Evolutionary conservation across 2,329 filamentous ascomycete genomes (phyloP).

Genomic region (Stemphylium lycopersici): DNA sequence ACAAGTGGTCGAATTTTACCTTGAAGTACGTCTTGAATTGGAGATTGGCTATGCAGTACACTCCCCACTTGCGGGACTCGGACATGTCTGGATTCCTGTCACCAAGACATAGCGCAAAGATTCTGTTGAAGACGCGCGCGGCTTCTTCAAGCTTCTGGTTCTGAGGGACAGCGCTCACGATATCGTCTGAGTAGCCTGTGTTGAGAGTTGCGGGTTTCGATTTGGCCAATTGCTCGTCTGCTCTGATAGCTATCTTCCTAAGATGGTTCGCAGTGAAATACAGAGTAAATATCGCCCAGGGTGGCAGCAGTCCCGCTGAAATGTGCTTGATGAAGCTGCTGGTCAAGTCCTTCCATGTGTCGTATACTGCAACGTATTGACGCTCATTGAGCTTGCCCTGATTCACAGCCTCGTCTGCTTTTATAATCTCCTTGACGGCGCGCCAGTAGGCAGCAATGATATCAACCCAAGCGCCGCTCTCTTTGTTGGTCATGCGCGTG

Average conservation of each 20-base stretch:
- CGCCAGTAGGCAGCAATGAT: conserved; percentile 87
- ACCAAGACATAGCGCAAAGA: conserved; percentile 87
- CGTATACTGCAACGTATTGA: conserved; percentile 85
- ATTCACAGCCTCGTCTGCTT: conserved; percentile 63
- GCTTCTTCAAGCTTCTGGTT: conserved; percentile 90
- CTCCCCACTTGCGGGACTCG: conserved; percentile 95
- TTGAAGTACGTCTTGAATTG: conserved; percentile 99
- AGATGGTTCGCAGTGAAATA: conserved; percentile 88
- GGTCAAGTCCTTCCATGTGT: conserved; percentile 84
- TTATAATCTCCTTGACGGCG: conserved; percentile 74
- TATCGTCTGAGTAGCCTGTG: conserved; percentile 75
- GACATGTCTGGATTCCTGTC: conserved; percentile 79
- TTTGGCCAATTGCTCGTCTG: conserved; percentile 72
- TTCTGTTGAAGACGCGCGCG: conserved; percentile 85
- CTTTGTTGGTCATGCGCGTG: conserved; percentile 65
- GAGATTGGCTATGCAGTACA: conserved; percentile 92
- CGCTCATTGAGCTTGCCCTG: conserved; percentile 52
- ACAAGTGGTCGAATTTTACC: conserved; percentile 40
- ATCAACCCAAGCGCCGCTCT: conserved; percentile 83
- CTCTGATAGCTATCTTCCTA: conserved; percentile 85
- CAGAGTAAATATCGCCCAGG: conserved; percentile 91
- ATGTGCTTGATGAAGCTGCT: conserved; percentile 82
- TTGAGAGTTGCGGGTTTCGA: conserved; percentile 56
- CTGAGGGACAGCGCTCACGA: conserved; percentile 67
- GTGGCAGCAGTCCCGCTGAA: conserved; percentile 73